These are phyloP conservation scores for Salvia hispanica DNA, from an alignment of 257 asterid genomes.

Conservation along the genomic window DNA sequence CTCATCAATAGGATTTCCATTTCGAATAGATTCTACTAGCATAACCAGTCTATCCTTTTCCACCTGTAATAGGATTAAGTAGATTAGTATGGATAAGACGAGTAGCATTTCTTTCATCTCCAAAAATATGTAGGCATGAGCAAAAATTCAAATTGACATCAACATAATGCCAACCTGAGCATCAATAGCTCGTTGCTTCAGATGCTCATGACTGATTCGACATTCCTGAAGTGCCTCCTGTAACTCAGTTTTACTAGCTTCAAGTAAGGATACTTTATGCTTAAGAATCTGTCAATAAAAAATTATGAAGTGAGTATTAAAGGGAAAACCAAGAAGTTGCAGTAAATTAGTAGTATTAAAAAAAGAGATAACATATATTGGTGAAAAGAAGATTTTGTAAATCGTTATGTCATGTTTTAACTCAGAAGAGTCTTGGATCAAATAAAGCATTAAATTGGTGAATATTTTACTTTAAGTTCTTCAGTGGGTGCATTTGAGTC, in stretches of 20 bases:
- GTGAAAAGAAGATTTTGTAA: neutral
- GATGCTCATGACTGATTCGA: slow-evolving; percentile 55
- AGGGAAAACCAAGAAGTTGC: slow-evolving; percentile 10
- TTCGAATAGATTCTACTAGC: slow-evolving; percentile 67
- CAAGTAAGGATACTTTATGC: slow-evolving; percentile 87
- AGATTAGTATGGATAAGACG: neutral
- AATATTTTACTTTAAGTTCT: slow-evolving; percentile 67
- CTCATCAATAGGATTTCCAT: slow-evolving; percentile 68
- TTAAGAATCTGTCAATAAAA: slow-evolving; percentile 64
- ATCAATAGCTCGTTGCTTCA: slow-evolving; percentile 73
- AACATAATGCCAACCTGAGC: slow-evolving; percentile 69
- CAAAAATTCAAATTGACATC: neutral
- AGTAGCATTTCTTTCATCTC: neutral
- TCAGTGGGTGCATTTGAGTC: slow-evolving; percentile 69
- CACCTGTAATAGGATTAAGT: slow-evolving; percentile 46
- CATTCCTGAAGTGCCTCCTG: slow-evolving; percentile 71
- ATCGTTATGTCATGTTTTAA: neutral
- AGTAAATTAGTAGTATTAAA: neutral
- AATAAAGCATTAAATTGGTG: slow-evolving; percentile 17
- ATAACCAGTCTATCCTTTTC: slow-evolving; percentile 77
- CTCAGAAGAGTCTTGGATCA: neutral
- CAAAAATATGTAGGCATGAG: neutral
- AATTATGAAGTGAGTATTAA: slow-evolving; percentile 25
- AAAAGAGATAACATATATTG: no score
- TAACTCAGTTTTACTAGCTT: slow-evolving; percentile 75